Base-by-base conservation (phyloP, 169 alveolate species). In the Sarcocystis neurona region DNA sequence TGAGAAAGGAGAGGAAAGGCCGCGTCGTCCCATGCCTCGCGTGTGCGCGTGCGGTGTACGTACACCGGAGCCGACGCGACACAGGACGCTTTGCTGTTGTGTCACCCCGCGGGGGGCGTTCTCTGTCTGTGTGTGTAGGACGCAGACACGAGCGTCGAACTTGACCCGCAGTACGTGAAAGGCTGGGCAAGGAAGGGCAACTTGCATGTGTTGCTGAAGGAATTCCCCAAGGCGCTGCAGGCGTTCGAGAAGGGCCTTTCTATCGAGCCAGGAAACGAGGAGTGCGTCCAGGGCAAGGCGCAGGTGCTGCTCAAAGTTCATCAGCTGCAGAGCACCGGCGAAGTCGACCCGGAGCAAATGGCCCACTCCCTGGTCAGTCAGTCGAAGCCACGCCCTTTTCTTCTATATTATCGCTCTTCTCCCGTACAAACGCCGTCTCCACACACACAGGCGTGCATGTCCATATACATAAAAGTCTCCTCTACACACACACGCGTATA, bases 131-230 rank as follows among this genome's bases (percentile, higher is more conserved):
- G 43, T 74, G 44, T 53, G 80, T 87, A 92, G 88, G 99, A 98
- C 94, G 95, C 96, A 66, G 98, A 97, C 88, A 97, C 97, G 90
- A 98, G 99, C 27, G 86, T 98, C 44, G 97, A 97, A 92, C 77
- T 98, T 41, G 99, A 98, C 80, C 99, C 99, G 0, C 94, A 93
- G 34, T 98, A 97, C 89, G 97, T 97, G 46, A 99, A 98, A 94
- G 99, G 99, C 10, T 97, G 97, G 96, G 94, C 97, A 58, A 94
- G 99, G 79, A 99, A 98, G 94, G 99, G 99, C 43, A 96, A 94
- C 70, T 91, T 97, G 72, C 99, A 98, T 92, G 94, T 92, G 89
- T 90, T 96, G 72, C 94, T 98, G 98, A 99, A 99, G 94, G 99
- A 98, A 89, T 99, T 97, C 90, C 98, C 98, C 94, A 98, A 98